Conservation (phyloP, 805 yeast genomes). For the Metschnikowia drakensbergensis region DNA sequence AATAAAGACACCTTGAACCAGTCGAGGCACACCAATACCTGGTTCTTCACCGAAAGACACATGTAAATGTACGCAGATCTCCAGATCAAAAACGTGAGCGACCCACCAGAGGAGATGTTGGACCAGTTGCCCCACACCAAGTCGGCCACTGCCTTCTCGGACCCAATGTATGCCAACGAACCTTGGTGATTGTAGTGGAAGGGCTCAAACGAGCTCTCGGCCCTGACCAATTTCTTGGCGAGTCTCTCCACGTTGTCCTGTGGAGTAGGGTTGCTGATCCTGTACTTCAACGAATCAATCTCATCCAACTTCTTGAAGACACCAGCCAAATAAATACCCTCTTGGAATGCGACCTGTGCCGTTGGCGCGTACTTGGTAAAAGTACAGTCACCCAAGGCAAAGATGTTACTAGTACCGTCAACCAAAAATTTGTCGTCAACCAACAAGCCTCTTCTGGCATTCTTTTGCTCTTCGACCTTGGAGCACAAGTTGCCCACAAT, state of each 20-base stretch:
- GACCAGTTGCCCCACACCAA: slow-evolving; percentile 75
- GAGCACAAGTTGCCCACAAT: slow-evolving; percentile 63
- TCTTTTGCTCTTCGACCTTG: slow-evolving; percentile 69
- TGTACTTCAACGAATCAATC: slow-evolving; percentile 53
- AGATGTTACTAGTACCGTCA: slow-evolving; percentile 78
- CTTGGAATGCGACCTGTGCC: slow-evolving; percentile 96
- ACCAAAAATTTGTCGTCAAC: slow-evolving; percentile 74
- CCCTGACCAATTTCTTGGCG: slow-evolving; percentile 43
- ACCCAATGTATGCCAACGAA: slow-evolving; percentile 89
- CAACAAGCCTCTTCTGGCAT: slow-evolving; percentile 86
- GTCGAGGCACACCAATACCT: slow-evolving; percentile 78
- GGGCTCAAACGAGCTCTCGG: slow-evolving; percentile 46
- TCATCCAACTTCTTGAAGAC: slow-evolving; percentile 63
- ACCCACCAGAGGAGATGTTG: slow-evolving; percentile 78
- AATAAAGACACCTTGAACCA: slow-evolving; percentile 85
- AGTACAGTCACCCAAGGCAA: slow-evolving; percentile 93
- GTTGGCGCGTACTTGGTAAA: slow-evolving; percentile 90
- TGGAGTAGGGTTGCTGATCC: slow-evolving; percentile 37
- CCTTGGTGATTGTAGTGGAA: slow-evolving; percentile 88
- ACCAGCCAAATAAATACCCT: slow-evolving; percentile 76
- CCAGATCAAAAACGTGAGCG: slow-evolving; percentile 89
- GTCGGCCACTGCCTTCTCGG: slow-evolving; percentile 92
- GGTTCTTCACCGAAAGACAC: slow-evolving; percentile 88
- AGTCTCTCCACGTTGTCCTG: slow-evolving; percentile 43
- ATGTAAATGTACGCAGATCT: slow-evolving; percentile 88